Base-by-base conservation (phyloP, 2,329 filamentous ascomycete species). In the Bipolaris cookei region DNA sequence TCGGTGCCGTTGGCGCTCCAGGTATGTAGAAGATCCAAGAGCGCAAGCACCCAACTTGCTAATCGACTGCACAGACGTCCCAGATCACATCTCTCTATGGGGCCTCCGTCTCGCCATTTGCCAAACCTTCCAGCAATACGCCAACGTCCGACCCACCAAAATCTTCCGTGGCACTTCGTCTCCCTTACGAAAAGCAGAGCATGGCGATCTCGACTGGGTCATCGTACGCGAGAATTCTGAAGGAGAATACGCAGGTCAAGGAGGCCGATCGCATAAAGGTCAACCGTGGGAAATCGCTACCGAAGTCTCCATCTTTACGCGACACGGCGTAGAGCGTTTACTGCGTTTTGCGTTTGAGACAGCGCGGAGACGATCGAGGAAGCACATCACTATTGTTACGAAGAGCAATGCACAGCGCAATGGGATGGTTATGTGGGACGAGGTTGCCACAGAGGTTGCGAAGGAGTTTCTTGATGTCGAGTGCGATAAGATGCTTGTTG, bases 401-500 rank as follows among this genome's bases (percentile, higher is more conserved):
- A 89, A 89, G 76, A 86, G 83, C 42, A 89, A 89, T 68, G 86
- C 86, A 0, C 86, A 88, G 72, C 79, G 86, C 0, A 87, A 88
- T 51, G 86, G 86, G 0, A 87, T 89, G 86, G 86, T 89, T 0
- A 80, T 89, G 56, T 89, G 86, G 87, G 86, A 89, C 65, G 85
- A 88, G 63, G 80, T 88, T 10, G 85, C 85, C 0, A 75, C 73
- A 0, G 78, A 81, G 23, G 81, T 88, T 2, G 80, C 81, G 0
- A 79, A 76, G 55, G 84, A 87, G 4, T 89, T 85, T 63, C 83
- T 83, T 0, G 84, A 88, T 63, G 86, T 89, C 2, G 81, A 79
- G 25, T 78, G 82, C 42, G 86, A 88, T 57, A 88, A 88, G 79
- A 88, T 88, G 84, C 77, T 88, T 18, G 86, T 88, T 5, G 86